phyloP scores from a whole-genome alignment of 441 rosid species.

The Aquilaria agallochum region DNA sequence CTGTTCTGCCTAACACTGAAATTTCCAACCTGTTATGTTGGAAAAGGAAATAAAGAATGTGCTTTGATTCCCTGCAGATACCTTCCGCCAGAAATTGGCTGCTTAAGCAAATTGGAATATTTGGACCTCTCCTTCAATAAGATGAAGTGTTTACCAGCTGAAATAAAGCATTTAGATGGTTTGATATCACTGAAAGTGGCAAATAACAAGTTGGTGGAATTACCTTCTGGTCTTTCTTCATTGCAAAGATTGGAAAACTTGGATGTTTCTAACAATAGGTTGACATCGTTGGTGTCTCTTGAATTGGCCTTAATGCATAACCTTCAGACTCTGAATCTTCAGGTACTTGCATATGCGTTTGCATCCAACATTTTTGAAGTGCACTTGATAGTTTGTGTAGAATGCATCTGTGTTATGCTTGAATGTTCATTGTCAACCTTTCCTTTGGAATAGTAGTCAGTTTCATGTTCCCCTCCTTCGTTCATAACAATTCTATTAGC shows the following conservation, averaged over 20 bases:
- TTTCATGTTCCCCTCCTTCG: too few species aligned
- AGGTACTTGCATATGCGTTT: slow-evolving; percentile 42
- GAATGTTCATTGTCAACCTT: too few species aligned
- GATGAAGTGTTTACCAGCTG: slow-evolving; percentile 74
- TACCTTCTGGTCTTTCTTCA: slow-evolving; percentile 53
- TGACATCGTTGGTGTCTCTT: slow-evolving; percentile 69
- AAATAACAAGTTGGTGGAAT: slow-evolving; percentile 75
- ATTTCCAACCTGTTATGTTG: too few species aligned
- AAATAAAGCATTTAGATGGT: slow-evolving; percentile 59
- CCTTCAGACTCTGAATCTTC: slow-evolving; percentile 73
- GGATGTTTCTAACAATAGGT: slow-evolving; percentile 82
- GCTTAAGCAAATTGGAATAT: slow-evolving; percentile 68
- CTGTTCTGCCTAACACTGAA: too few species aligned
- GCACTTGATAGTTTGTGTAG: too few species aligned
- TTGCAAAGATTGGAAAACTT: slow-evolving; percentile 74
- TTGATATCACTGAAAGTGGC: slow-evolving; percentile 75
- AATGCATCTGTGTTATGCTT: too few species aligned
- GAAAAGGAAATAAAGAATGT: neutral
- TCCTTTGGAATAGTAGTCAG: too few species aligned
- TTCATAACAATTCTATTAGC: too few species aligned
- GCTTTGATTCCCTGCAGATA: slow-evolving; percentile 45
- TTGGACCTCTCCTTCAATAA: slow-evolving; percentile 95
- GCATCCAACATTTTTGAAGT: too few species aligned
- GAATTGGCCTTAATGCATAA: slow-evolving; percentile 62
- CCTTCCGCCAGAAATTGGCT: slow-evolving; percentile 94